phyloP scores from a whole-genome alignment of 176 grass and related monocot species.

The Melocanna baccifera region DNA sequence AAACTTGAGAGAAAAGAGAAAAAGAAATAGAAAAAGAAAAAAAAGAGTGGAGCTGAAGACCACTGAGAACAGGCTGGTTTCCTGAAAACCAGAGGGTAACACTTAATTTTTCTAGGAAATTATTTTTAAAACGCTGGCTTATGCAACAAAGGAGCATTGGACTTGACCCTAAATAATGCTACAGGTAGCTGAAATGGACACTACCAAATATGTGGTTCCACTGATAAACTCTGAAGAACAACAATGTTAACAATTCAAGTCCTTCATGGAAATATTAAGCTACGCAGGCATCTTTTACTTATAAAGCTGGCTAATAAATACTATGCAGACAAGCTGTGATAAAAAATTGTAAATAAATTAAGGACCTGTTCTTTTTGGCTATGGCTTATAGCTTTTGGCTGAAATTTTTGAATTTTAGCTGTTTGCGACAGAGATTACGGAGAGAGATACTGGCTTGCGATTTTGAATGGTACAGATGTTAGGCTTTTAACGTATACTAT shows the following conservation, averaged over 20 bases:
- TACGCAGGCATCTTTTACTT: not conserved
- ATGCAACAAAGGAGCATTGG: not conserved
- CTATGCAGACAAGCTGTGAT: not conserved
- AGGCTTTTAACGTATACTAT: too few species aligned
- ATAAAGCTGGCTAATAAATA: not conserved
- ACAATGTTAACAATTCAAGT: not conserved
- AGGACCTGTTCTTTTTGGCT: too few species aligned
- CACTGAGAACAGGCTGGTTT: not conserved
- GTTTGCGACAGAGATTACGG: too few species aligned
- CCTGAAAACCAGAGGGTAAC: not conserved
- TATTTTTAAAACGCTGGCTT: not conserved
- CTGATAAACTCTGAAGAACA: not conserved
- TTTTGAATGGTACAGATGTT: too few species aligned
- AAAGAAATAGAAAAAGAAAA: not conserved
- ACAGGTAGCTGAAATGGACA: not conserved
- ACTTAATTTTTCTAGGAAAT: not conserved
- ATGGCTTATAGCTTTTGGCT: too few species aligned
- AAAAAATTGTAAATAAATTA: not conserved
- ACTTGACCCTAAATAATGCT: not conserved
- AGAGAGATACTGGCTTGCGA: too few species aligned
- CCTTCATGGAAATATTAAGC: not conserved
- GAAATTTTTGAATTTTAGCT: too few species aligned
- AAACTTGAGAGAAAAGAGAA: not conserved
- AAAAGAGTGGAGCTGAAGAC: not conserved
- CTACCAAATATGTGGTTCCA: not conserved